Base-by-base conservation (phyloP, 306 rosid species). In the Geum urbanum region DNA sequence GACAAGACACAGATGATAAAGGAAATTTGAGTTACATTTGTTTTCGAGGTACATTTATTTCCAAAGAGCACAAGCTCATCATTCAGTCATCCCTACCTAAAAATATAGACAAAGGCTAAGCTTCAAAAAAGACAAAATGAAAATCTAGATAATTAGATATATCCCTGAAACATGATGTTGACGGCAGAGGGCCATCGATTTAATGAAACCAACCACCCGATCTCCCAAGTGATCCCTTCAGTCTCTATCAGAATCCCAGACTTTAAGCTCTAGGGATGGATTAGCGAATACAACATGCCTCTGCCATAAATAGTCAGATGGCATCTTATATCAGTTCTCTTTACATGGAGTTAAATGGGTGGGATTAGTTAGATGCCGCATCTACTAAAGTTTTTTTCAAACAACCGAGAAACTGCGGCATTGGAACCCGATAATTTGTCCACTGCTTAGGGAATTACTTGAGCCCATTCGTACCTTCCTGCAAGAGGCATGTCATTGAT, bases 391-490 rank as follows among this genome's bases (percentile, higher is more conserved):
- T 24, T 24, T 24, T 24, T 24, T 24, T 24, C 27, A 24, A 24
- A 58, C 47, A 24, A 58, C 47, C 64, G 69, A 78, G 72, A 67
- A 65, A 63, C 64, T 63, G 77, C 37, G 14, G 73, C 66, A 70
- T 9, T 15, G 6, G 61, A 54, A 46, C 70, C 63, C 65, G 10
- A 20, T 67, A 39, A 62, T 66, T 27, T 51, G 37, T 20, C 35
- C 74, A 76, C 68, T 13, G 50, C 60, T 80, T 81, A 84, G 67
- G 86, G 85, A 72, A 78, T 77, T 41, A 86, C 86, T 79, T 83
- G 90, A 82, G 85, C 83, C 98, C 98, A 90, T 70, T 94, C 96
- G 63, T 79, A 94, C 71, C 90, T 85, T 66, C 98, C 98, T 6
- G 87, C 84, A 49, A 88, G 84, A 35, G 97, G 98, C 55, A 69